A percentile compares a stretch with the other conserved stretches of the same genome.
Evolutionary conservation across 2,329 filamentous ascomycete species (phyloP).

Genomic region (Cladosporium oxysporum): DNA sequence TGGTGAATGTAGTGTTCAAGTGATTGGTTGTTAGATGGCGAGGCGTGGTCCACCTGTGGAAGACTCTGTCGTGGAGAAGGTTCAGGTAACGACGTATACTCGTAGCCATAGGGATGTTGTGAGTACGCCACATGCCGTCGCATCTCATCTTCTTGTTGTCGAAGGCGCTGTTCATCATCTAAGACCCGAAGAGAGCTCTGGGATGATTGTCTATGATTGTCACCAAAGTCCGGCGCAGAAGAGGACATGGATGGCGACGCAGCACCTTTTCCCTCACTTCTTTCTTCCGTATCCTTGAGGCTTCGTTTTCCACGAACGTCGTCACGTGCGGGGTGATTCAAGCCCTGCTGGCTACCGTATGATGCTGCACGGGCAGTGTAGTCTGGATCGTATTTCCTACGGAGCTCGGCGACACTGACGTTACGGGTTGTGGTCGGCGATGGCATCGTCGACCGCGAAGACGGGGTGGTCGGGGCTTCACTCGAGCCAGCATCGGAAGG

Average conservation of each 20-base stretch:
- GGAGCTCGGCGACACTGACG: constrained; percentile 34
- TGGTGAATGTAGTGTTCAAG: constrained; percentile 17
- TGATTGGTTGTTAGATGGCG: neutral
- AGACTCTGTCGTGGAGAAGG: neutral
- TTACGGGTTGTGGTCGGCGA: constrained; percentile 32
- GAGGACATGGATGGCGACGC: constrained; percentile 12
- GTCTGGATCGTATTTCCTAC: constrained; percentile 33
- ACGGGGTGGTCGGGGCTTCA: constrained; percentile 35
- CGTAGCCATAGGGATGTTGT: constrained; percentile 19
- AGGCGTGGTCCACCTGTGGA: neutral
- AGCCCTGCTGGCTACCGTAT: neutral
- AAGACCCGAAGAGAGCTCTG: neutral
- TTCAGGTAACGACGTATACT: neutral
- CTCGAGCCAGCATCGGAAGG: constrained; percentile 36
- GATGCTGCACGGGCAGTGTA: constrained; percentile 8
- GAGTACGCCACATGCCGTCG: constrained; percentile 30
- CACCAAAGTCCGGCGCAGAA: constrained; percentile 13
- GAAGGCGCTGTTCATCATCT: constrained; percentile 24
- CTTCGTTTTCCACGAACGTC: neutral
- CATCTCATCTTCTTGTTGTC: constrained; percentile 29
- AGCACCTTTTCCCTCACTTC: constrained; percentile 3
- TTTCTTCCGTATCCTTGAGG: neutral
- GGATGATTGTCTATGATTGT: constrained; percentile 8
- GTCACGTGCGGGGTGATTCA: neutral
- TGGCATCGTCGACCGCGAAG: constrained; percentile 34